These are phyloP conservation scores for Ustilago trichophora DNA, from an alignment of 1,284 basidiomycete genomes.

Conservation along the genomic window DNA sequence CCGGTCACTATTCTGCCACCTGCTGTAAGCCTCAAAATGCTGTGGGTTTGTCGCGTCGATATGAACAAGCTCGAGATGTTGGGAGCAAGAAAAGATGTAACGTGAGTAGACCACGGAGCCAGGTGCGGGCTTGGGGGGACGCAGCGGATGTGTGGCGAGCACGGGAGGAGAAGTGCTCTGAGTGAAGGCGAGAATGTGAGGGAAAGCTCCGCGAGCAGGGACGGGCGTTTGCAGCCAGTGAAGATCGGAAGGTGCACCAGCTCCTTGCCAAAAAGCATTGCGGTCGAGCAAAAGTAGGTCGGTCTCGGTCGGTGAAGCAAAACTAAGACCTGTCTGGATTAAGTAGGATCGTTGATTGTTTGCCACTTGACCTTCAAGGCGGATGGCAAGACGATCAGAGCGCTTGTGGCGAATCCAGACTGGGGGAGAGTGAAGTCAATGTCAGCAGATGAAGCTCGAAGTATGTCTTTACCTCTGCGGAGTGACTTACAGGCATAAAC, in stretches of 20 bases:
- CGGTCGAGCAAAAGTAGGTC: conserved; percentile 68
- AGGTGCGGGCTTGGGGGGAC: conserved; percentile 71
- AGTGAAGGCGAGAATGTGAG: conserved; percentile 70
- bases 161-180: conserved; percentile 68
- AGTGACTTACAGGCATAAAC: too few relatives aligned
- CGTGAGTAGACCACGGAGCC: conserved; percentile 71
- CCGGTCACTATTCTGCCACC: conserved; percentile 72
- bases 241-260: conserved; percentile 69
- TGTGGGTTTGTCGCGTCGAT: conserved; percentile 68
- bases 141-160: conserved; percentile 71
- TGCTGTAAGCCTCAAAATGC: conserved; percentile 71
- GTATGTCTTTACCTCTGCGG: too few relatives aligned
- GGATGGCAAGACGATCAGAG: conserved; percentile 21
- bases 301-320: conserved; percentile 19
- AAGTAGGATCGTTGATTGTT: conserved; percentile 4
- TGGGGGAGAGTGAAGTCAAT: too few relatives aligned
- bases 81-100: conserved; percentile 69
- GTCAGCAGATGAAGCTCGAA: too few relatives aligned
- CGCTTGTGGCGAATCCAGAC: conserved; percentile 44
- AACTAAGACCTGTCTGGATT: conserved; percentile 27
- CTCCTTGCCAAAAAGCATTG: conserved; percentile 72
- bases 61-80: conserved; percentile 70
- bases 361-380: not conserved
- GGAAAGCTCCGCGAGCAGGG: conserved; percentile 65
- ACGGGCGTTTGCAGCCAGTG: conserved; percentile 66